Percentiles rank a stretch among this genome's conserved stretches.
Conservation (phyloP, 1,284 basidiomycete genomes). For the Psilocybe mexicana region DNA sequence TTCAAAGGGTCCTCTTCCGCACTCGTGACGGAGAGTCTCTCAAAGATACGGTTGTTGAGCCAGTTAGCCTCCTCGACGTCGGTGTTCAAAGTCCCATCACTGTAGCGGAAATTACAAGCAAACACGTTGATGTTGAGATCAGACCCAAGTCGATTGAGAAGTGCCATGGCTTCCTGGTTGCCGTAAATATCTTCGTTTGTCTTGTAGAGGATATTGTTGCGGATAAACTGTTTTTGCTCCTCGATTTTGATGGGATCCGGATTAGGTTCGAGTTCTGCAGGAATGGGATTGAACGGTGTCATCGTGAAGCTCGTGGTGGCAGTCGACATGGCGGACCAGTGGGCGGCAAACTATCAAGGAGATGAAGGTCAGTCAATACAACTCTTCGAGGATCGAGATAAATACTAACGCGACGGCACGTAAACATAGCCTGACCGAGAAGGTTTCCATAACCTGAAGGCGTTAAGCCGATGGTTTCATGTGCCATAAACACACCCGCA, state of each 20-base stretch:
- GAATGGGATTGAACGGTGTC: conserved; percentile 33
- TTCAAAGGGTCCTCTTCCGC: conserved; percentile 28
- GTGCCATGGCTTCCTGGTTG: conserved; percentile 31
- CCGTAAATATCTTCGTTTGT: conserved; percentile 34
- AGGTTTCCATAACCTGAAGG: conserved; percentile 37
- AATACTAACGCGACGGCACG: conserved; percentile 31
- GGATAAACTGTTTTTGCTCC: conserved; percentile 35
- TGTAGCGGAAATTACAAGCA: conserved; percentile 44
- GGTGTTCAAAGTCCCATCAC: conserved; percentile 29
- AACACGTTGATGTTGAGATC: conserved; percentile 50
- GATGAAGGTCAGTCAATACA: conserved; percentile 11
- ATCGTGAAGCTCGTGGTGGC: conserved; percentile 34
- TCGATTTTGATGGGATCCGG: conserved; percentile 24
- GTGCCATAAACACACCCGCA: conserved; percentile 36
- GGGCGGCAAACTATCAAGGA: conserved; percentile 25
- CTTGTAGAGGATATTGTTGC: conserved; percentile 33
- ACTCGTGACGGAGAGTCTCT: conserved; percentile 35
- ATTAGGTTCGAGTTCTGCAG: conserved; percentile 25
- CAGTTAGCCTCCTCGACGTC: conserved; percentile 46
- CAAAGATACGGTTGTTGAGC: conserved; percentile 43
- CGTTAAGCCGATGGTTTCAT: conserved; percentile 39
- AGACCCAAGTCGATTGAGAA: conserved; percentile 37
- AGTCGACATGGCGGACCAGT: conserved; percentile 42
- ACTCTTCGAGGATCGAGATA: conserved; percentile 1
- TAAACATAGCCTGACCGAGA: conserved; percentile 41